Evolutionary conservation across 2,329 filamentous ascomycete species (phyloP).

Genomic region (Penicillium sp.): DNA sequence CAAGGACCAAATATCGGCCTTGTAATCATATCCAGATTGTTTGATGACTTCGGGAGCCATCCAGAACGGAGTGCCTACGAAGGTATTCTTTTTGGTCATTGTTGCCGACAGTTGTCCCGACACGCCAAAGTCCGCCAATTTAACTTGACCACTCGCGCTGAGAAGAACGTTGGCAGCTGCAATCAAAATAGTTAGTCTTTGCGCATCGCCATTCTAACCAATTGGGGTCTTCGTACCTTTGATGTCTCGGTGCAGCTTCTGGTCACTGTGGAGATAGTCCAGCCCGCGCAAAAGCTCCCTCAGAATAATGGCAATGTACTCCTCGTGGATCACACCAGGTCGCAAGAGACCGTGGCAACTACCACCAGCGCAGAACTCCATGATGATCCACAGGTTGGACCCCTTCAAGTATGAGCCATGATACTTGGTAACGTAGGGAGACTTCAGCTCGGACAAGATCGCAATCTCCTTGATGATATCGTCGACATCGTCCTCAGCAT

Average conservation of each 20-base stretch:
- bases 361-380: conserved; percentile 97
- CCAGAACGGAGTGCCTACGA: conserved; percentile 98
- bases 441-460: conserved; percentile 92
- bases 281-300: conserved; percentile 84
- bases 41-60: conserved; percentile 99
- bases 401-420: conserved; percentile 96
- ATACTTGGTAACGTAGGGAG: conserved; percentile 95
- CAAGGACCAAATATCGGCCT: conserved; percentile 96
- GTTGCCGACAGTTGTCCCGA: conserved; percentile 94
- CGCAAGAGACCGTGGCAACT: conserved; percentile 97
- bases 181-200: conserved; percentile 16
- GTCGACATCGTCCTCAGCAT: conserved; percentile 97
- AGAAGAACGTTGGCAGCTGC: conserved; percentile 89
- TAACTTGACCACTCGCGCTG: conserved; percentile 88
- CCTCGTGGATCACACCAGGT: conserved; percentile 84
- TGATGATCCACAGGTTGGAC: conserved; percentile 97
- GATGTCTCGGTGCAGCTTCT: conserved; percentile 94
- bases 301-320: conserved; percentile 95
- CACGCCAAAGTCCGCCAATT: conserved; percentile 94
- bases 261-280: conserved; percentile 90
- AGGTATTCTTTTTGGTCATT: conserved; percentile 99
- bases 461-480: conserved; percentile 99
- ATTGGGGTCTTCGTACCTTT: conserved; percentile 62
- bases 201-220: background rate
- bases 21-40: conserved; percentile 96